These are phyloP conservation scores for Mucor saturninus DNA, from an alignment of 371 early-diverging fungal species.

Conservation along the genomic window DNA sequence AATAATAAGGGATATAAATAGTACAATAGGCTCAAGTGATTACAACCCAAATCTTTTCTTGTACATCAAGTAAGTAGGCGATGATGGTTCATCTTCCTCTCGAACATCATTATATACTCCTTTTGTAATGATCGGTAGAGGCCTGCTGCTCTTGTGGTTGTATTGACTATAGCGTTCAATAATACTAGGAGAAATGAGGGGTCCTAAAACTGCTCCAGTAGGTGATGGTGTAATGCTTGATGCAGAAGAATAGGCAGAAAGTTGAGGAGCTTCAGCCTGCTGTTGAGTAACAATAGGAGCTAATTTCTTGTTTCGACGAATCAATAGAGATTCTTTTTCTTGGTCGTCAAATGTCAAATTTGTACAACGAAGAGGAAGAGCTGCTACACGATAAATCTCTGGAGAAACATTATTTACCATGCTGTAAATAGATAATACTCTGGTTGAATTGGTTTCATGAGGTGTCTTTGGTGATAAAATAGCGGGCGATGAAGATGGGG, in stretches of 20 bases:
- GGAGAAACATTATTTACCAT: conserved; percentile 1
- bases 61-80: conserved; percentile 33
- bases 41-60: conserved; percentile 26
- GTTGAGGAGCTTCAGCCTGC: background rate
- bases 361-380: conserved; percentile 27
- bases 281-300: conserved; percentile 24
- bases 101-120: background rate
- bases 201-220: conserved; percentile 24
- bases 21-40: background rate
- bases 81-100: conserved; percentile 14
- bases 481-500: conserved; percentile 1
- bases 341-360: conserved; percentile 8
- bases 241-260: background rate
- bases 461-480: conserved; percentile 1
- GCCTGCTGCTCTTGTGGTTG: background rate
- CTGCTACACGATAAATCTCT: conserved; percentile 21
- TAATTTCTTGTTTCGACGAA: conserved; percentile 28
- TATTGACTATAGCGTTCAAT: conserved; percentile 9
- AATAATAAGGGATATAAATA: background rate
- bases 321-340: conserved; percentile 15
- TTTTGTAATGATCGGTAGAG: background rate
- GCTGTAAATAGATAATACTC: background rate
- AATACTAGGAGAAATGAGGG: conserved; percentile 20
- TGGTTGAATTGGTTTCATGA: background rate
- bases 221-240: conserved; percentile 14